A percentile compares a stretch with the other conserved stretches of the same genome.
phyloP scores from a whole-genome alignment of 495 filamentous ascomycete species.

The Stereocaulon alpinum region DNA sequence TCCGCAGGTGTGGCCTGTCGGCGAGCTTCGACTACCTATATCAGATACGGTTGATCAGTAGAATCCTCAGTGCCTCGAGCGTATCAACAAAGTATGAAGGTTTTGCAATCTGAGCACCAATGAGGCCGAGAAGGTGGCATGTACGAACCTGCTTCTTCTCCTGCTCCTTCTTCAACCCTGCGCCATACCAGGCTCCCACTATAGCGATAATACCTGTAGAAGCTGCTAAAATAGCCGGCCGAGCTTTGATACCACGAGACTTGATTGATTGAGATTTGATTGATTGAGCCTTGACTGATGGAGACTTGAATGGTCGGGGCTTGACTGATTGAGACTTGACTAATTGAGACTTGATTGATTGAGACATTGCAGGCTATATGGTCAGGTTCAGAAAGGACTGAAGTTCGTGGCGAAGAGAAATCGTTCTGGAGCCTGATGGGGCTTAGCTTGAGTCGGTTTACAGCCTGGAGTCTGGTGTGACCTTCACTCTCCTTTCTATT shows the following conservation, averaged over 20 bases:
- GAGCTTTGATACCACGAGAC: neutral
- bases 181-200: constrained; percentile 44
- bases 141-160: constrained; percentile 35
- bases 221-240: constrained; percentile 35
- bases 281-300: constrained; percentile 10
- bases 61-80: neutral
- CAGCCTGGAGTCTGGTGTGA: neutral
- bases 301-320: constrained; percentile 8
- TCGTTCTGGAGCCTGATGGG: neutral
- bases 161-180: constrained; percentile 40
- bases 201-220: constrained; percentile 41
- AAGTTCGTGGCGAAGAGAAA: neutral
- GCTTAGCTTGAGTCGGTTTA: neutral
- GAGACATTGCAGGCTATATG: neutral
- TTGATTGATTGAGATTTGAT: constrained; percentile 18
- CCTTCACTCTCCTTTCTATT: neutral
- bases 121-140: neutral
- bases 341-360: constrained; percentile 10
- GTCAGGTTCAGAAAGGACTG: neutral
- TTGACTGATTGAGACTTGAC: constrained; percentile 17
- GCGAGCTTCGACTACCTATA: constrained; percentile 31
- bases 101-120: no score
- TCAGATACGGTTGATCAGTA: neutral
- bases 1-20: constrained; percentile 44
- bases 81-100: neutral